A percentile compares a stretch with the other conserved stretches of the same genome.
Conservation (phyloP, 2,329 filamentous ascomycete species). For the Plectosphaerella sp. region DNA sequence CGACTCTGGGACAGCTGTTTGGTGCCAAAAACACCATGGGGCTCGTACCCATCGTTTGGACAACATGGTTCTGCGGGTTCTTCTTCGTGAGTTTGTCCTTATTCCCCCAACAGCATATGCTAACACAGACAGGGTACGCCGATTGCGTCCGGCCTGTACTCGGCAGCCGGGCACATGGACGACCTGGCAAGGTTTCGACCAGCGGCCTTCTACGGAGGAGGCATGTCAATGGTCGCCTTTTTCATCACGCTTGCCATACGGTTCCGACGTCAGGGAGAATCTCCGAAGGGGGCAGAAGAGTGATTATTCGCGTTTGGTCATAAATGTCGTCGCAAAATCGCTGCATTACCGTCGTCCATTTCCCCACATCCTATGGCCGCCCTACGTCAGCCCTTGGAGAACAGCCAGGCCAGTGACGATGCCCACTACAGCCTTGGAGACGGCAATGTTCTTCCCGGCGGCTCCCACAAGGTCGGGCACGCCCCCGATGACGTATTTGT, state of each 20-base stretch:
- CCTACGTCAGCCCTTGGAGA: too few species aligned
- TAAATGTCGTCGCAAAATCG: too few species aligned
- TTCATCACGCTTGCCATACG: not conserved
- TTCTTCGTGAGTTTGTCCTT: slow-evolving; percentile 16
- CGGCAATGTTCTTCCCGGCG: too few species aligned
- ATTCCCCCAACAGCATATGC: too few species aligned
- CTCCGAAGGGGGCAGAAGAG: too few species aligned
- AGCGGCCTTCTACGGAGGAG: slow-evolving; percentile 21
- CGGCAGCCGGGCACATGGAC: slow-evolving; percentile 11
- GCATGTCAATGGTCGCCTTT: slow-evolving; percentile 14
- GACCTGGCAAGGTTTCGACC: slow-evolving; percentile 16
- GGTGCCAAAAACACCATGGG: slow-evolving; percentile 17
- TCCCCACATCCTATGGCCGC: too few species aligned
- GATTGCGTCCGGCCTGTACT: slow-evolving; percentile 19
- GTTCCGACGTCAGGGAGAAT: not conserved
- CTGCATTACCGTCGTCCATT: too few species aligned
- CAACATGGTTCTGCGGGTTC: slow-evolving; percentile 20
- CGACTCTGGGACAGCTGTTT: slow-evolving; percentile 15
- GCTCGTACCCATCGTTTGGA: slow-evolving; percentile 20
- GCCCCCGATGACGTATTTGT: too few species aligned
- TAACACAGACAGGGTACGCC: slow-evolving; percentile 17
- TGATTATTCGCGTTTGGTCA: too few species aligned
- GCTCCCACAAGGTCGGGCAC: too few species aligned
- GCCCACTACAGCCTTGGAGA: too few species aligned
- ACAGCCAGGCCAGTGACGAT: too few species aligned